Evolutionary conservation across 768 basidiomycete species (phyloP).

Genomic region (Dentipellis sp.): DNA sequence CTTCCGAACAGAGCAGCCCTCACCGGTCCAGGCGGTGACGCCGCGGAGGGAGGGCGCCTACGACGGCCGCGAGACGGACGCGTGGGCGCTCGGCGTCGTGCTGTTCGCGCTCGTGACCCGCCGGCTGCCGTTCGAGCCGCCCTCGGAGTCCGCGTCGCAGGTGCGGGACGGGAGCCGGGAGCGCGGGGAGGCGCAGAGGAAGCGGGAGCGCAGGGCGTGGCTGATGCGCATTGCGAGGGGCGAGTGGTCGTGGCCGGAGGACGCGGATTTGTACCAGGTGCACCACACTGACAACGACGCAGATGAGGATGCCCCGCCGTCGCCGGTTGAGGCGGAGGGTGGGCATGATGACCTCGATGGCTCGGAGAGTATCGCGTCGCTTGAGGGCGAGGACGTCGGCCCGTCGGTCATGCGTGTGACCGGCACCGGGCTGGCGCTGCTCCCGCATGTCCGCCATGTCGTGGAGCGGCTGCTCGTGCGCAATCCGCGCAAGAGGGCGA

Average conservation of each 20-base stretch:
- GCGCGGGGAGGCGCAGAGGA: slow-evolving; percentile 23
- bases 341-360: slow-evolving; percentile 1
- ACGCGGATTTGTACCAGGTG: slow-evolving; percentile 6
- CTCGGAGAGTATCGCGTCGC: neutral
- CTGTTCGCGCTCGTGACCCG: slow-evolving; percentile 69
- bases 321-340: neutral
- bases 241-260: slow-evolving; percentile 64
- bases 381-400: neutral
- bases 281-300: slow-evolving; percentile 6
- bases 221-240: slow-evolving; percentile 75
- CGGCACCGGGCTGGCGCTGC: slow-evolving; percentile 28
- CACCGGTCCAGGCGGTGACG: slow-evolving; percentile 36
- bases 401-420: slow-evolving; percentile 20
- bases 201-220: slow-evolving; percentile 38
- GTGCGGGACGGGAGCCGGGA: slow-evolving; percentile 13
- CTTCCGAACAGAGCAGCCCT: slow-evolving; percentile 19
- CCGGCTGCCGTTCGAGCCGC: slow-evolving; percentile 58
- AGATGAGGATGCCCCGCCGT: slow-evolving; percentile 21
- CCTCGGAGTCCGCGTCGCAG: neutral
- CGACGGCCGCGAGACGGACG: slow-evolving; percentile 79
- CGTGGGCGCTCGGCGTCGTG: slow-evolving; percentile 88
- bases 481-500: slow-evolving; percentile 56
- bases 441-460: slow-evolving; percentile 38
- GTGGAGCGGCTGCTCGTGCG: slow-evolving; percentile 59
- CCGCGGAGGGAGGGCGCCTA: slow-evolving; percentile 41